Percentiles rank a stretch among this genome's conserved stretches.
Conservation (phyloP, 257 asterid species). For the Paraleonurus japonicus region DNA sequence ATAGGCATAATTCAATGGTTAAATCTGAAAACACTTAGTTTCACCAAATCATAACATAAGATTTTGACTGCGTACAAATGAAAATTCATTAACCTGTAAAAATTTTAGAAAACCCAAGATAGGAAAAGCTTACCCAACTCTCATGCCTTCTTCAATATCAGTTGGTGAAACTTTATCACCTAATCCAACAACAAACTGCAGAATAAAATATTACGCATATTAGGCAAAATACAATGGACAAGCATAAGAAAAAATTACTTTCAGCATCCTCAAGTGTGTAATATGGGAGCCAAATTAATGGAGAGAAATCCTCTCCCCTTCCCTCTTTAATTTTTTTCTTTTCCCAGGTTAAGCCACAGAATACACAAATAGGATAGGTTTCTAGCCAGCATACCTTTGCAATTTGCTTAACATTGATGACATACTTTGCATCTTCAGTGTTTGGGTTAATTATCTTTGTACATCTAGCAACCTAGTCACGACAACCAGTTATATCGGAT, state of each 20-base stretch:
- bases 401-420: slow-evolving; percentile 78
- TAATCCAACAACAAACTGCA: slow-evolving; percentile 91
- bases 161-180: slow-evolving; percentile 98
- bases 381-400: slow-evolving; percentile 25
- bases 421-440: slow-evolving; percentile 83
- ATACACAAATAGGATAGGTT: slow-evolving; percentile 3
- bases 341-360: slow-evolving; percentile 2
- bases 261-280: neutral
- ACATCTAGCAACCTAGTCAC: slow-evolving; percentile 79
- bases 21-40: neutral
- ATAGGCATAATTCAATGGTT: neutral
- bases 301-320: neutral
- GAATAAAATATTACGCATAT: slow-evolving; percentile 20
- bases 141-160: slow-evolving; percentile 98
- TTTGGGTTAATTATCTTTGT: slow-evolving; percentile 92
- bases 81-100: neutral
- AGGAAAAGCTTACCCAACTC: slow-evolving; percentile 70
- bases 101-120: neutral
- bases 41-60: slow-evolving; percentile 1
- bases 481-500: neutral
- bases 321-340: neutral
- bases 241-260: neutral
- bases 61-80: neutral
- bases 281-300: neutral
- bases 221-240: slow-evolving; percentile 6